Evolutionary conservation across 257 asterid genomes (phyloP), one percentile per base, ranked within the genome.

Genomic region (Solanum pinnatisectum): DNA sequence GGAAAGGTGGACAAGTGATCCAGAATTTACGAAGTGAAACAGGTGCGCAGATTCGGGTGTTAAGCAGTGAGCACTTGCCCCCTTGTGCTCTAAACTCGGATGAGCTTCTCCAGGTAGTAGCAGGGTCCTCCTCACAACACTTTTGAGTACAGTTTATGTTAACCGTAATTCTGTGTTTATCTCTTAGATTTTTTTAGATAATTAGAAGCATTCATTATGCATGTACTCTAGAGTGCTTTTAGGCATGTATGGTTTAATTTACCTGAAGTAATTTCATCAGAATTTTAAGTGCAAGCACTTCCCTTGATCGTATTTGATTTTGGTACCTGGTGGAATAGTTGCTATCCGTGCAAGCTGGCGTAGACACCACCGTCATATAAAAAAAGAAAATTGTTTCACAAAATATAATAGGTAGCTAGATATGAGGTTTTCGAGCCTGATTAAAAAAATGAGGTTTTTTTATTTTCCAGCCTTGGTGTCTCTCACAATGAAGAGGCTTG

Each of bases 11-110:
- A 42, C 93, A 91, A 84, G 90, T 92, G 23, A 89, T 92, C 70
- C 91, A 92, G 91, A 90, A 89, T 44, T 87, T 92, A 40, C 94
- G 94, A 85, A 92, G 87, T 87, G 94, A 94, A 89, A 95, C 98
- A 60, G 93, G 90, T 73, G 95, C 99, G 39, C 99, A 94, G 91
- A 91, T 96, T 84, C 96, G 96, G 84, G 93, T 96, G 59, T 89
- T 94, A 87, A 94, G 96, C 87, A 93, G 94, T 25, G 98, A 95
- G 84, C 96, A 96, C 91, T 89, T 96, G 88, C 99, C 99, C 0
- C 98, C 98, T 60, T 96, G 99, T 93, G 98, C 98, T 87, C 87
- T 96, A 83, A 89, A 92, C 87, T 90, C 99, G 20, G 99, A 96
- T 86, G 99, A 95, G 90, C 92, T 96, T 84, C 90, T 96, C 87